Evolutionary conservation across 257 asterid species (phyloP).

Genomic region (Buddleja alternifolia): DNA sequence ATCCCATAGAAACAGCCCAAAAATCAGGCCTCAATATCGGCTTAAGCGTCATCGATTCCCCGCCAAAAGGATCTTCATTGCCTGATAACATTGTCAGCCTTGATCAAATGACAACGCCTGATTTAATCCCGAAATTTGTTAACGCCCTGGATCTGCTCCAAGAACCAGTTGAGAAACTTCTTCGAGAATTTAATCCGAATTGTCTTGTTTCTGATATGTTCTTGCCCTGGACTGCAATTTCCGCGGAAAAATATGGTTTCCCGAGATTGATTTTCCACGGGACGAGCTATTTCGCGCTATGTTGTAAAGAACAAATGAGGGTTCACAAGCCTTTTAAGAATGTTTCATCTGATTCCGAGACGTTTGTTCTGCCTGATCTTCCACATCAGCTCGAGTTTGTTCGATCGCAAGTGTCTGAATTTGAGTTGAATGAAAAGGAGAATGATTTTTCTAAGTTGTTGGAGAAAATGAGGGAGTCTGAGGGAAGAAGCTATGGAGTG

Average conservation of each 20-base stretch:
- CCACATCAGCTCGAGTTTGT: constrained; percentile 40
- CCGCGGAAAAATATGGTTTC: constrained; percentile 47
- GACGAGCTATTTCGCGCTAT: constrained; percentile 36
- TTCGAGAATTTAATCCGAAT: no score
- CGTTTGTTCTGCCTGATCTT: constrained; percentile 43
- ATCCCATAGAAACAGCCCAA: constrained; percentile 29
- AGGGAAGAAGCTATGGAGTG: constrained; percentile 44
- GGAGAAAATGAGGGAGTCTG: constrained; percentile 29
- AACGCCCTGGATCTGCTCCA: constrained; percentile 42
- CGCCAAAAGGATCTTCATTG: constrained; percentile 41
- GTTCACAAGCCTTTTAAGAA: constrained; percentile 39
- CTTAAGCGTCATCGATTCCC: constrained; percentile 39
- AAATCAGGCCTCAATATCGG: constrained; percentile 39
- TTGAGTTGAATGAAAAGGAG: background rate
- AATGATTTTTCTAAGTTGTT: background rate
- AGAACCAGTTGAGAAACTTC: constrained; percentile 40
- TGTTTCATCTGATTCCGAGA: constrained; percentile 48
- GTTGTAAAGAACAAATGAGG: constrained; percentile 31
- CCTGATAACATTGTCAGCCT: constrained; percentile 42
- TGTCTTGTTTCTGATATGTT: constrained; percentile 53
- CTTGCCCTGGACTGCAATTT: constrained; percentile 50
- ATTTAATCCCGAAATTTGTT: constrained; percentile 4
- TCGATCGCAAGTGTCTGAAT: constrained; percentile 37
- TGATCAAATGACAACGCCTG: constrained; percentile 34
- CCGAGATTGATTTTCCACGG: constrained; percentile 56